Base-by-base conservation (phyloP, 371 early-diverging fungal genomes). In the Syncephalastrum contaminatum region DNA sequence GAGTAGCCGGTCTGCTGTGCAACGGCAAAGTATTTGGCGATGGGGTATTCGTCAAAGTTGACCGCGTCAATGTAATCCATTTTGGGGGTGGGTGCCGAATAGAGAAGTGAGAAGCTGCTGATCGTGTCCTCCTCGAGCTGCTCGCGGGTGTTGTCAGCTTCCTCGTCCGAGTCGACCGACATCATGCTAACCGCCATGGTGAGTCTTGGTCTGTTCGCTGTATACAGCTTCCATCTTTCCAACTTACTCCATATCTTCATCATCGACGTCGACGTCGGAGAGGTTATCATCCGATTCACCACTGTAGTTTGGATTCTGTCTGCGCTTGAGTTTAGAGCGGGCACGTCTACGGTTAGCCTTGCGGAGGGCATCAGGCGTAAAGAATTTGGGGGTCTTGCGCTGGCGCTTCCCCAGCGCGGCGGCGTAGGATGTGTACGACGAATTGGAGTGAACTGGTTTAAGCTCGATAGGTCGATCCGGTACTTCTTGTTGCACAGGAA, bases 1-100 rank as follows among this genome's bases (percentile, higher is more conserved):
- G 81, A 78, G 54, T 86, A 86, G 27, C 86, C 86, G 39, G 77
- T 78, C 54, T 86, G 82, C 53, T 86, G 86, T 39, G 77, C 81
- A 48, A 84, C 71, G 43, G 82, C 82, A 60, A 86, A 86, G 50
- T 75, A 65, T 12, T 70, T 58, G 12, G 80, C 80, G 19, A 72
- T 64, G 8, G 72, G 70, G 47, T 79, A 79, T 24, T 69, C 69
- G 12, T 48, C 65, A 52, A 74, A 66, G 51, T 75, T 64, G 43
- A 72, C 69, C 0, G 61, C 48, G 42, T 75, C 73, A 47, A 75
- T 67, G 27, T 75, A 75, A 20, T 63, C 63, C 48, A 64, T 53
- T 22, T 75, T 70, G 12, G 52, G 59, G 8, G 68, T 66, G 10
- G 74, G 70, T 47, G 69, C 59, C 13, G 72, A 47, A 60, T 70